phyloP scores from a whole-genome alignment of 371 early-diverging fungal genomes.

The Mucor velutinosus region DNA sequence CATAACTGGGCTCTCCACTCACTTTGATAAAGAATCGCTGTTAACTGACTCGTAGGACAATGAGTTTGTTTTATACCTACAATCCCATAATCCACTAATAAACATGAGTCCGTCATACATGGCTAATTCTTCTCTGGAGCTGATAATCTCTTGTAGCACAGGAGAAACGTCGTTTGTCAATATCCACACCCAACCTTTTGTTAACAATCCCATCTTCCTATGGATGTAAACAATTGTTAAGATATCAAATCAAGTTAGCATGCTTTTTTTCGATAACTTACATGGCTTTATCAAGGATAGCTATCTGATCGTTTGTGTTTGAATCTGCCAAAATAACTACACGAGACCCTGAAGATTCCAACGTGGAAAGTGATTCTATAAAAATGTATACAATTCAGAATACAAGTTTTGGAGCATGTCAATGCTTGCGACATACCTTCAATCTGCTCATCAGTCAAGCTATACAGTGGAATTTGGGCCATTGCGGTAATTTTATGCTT shows the following conservation, averaged over 20 bases:
- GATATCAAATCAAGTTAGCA: not conserved
- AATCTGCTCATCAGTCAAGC: conserved; percentile 21
- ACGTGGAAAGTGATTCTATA: conserved; percentile 29
- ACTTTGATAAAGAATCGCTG: conserved; percentile 18
- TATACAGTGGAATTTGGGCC: conserved; percentile 35
- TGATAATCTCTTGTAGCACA: conserved; percentile 18
- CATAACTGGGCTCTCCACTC: conserved; percentile 37
- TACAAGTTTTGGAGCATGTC: not conserved
- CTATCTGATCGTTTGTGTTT: conserved; percentile 32
- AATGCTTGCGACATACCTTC: conserved; percentile 11
- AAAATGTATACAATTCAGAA: not conserved
- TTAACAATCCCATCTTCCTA: conserved; percentile 37
- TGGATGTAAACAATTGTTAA: not conserved
- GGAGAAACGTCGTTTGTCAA: conserved; percentile 39
- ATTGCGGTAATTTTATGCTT: conserved; percentile 22
- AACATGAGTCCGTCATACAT: conserved; percentile 49
- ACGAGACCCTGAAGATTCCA: conserved; percentile 30
- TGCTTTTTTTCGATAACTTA: conserved; percentile 11
- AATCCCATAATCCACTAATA: conserved; percentile 47
- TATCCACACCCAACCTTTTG: conserved; percentile 49
- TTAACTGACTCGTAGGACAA: not conserved
- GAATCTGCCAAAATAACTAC: conserved; percentile 42
- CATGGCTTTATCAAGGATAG: conserved; percentile 33
- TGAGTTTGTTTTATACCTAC: conserved; percentile 29
- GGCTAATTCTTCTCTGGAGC: conserved; percentile 23